phyloP scores from a whole-genome alignment of 306 rosid species.

The Aeschynomene evenia region DNA sequence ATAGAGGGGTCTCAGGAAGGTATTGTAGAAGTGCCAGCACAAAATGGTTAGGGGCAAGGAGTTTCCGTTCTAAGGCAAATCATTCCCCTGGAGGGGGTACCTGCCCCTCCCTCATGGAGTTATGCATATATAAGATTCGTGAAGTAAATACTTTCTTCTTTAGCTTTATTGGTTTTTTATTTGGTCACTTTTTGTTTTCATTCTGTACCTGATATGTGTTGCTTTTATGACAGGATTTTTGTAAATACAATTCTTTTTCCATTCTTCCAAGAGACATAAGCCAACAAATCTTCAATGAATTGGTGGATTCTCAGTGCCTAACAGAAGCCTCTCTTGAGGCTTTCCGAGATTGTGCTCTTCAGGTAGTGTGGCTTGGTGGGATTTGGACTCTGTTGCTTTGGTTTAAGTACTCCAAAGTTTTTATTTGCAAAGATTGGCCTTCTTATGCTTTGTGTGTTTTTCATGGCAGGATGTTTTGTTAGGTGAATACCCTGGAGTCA shows the following conservation, averaged over 20 bases:
- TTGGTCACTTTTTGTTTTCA: neutral
- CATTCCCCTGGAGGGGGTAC: conserved; percentile 38
- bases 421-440: neutral
- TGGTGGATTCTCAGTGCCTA: conserved; percentile 58
- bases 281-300: conserved; percentile 61
- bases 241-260: conserved; percentile 47
- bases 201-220: conserved; percentile 9
- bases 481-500: conserved; percentile 58
- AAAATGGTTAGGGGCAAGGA: conserved; percentile 53
- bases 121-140: conserved; percentile 62
- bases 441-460: conserved; percentile 9
- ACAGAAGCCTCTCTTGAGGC: conserved; percentile 50
- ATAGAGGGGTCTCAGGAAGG: conserved; percentile 40
- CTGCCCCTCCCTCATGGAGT: conserved; percentile 61
- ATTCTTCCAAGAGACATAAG: conserved; percentile 67
- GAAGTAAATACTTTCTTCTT: conserved; percentile 39
- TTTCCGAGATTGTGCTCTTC: conserved; percentile 69
- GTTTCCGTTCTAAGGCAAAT: conserved; percentile 37
- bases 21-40: conserved; percentile 48
- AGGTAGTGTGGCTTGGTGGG: conserved; percentile 43
- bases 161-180: neutral
- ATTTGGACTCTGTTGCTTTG: conserved; percentile 25
- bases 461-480: conserved; percentile 57
- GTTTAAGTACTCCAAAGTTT: conserved; percentile 14
- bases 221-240: conserved; percentile 49